A percentile compares a stretch with the other conserved stretches of the same genome.
Evolutionary conservation across 2,329 filamentous ascomycete species (phyloP).

Genomic region (Sporothrix schenckii): DNA sequence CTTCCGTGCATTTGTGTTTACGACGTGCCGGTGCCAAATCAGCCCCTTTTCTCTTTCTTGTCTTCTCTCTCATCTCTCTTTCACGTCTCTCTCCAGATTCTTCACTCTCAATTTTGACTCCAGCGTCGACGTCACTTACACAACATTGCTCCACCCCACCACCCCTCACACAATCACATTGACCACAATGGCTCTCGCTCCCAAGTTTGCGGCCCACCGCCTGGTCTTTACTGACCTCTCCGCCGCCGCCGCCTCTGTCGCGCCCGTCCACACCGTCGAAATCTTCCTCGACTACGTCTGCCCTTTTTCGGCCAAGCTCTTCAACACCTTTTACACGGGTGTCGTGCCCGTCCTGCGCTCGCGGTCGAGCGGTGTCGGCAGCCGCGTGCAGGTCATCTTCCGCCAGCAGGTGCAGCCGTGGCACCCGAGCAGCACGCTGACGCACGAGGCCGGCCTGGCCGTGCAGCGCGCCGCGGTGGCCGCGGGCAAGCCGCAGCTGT

Average conservation of each 20-base stretch:
- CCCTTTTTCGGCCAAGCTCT: conserved; percentile 69
- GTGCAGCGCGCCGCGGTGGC: conserved; percentile 65
- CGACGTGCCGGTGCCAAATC: neutral
- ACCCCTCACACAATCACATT: neutral
- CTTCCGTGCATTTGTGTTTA: conserved; percentile 13
- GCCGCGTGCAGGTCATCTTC: conserved; percentile 73
- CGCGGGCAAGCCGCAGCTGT: conserved; percentile 59
- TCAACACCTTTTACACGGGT: conserved; percentile 70
- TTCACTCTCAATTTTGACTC: neutral
- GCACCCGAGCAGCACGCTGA: conserved; percentile 83
- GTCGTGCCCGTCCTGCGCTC: conserved; percentile 67
- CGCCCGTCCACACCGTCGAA: conserved; percentile 62
- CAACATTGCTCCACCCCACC: neutral
- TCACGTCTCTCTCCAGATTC: neutral
- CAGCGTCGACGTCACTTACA: neutral
- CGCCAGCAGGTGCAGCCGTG: conserved; percentile 92
- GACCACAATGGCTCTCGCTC: conserved; percentile 69
- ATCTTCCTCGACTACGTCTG: conserved; percentile 88
- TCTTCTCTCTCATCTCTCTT: too few species aligned
- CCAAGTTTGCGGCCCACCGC: conserved; percentile 75
- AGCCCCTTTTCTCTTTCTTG: neutral
- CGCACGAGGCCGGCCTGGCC: conserved; percentile 81
- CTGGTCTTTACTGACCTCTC: conserved; percentile 53
- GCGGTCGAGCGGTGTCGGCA: conserved; percentile 57
- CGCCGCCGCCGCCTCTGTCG: conserved; percentile 45